Base-by-base conservation (phyloP, 2,329 filamentous ascomycete genomes). In the Botrytis fabae region DNA sequence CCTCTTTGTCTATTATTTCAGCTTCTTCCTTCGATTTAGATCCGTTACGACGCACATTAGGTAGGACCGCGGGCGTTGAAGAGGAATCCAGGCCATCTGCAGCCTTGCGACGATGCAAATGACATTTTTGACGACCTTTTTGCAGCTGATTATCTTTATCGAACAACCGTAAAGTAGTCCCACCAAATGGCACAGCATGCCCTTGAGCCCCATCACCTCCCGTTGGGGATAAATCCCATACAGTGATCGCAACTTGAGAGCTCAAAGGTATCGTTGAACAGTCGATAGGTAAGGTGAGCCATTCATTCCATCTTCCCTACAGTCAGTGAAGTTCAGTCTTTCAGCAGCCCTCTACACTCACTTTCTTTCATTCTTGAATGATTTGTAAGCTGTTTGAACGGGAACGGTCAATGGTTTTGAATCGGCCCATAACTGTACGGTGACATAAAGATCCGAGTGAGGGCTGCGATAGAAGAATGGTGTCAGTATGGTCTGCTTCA, bases 361-460 rank as follows among this genome's bases (percentile, higher is more conserved):
- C 86, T 85, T 89, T 83, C 90, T 84, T 79, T 92, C 90, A 51
- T 88, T 88, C 80, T 94, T 94, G 81, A 99, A 98, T 12, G 93
- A 85, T 80, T 94, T 97, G 84, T 98, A 98, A 38, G 94, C 89
- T 4, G 96, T 99, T 82, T 98, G 95, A 18, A 97, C 88, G 0
- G 94, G 93, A 1, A 98, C 93, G 0, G 95, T 97, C 77, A 99
- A 85, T 51, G 95, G 94, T 81, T 99, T 99, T 42, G 95, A 98
- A 79, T 97, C 94, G 20, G 95, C 93, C 92, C 95, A 99, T 79
- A 98, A 88, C 82, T 98, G 96, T 14, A 92, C 92, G 0, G 95
- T 98, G 66, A 97, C 91, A 80, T 95, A 98, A 65, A 99, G 90
- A 81, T 99, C 96, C 40, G 94, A 98, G 80, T 92, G 85, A 0